Evolutionary conservation across 441 rosid species (phyloP).

Genomic region (California macrophylla): DNA sequence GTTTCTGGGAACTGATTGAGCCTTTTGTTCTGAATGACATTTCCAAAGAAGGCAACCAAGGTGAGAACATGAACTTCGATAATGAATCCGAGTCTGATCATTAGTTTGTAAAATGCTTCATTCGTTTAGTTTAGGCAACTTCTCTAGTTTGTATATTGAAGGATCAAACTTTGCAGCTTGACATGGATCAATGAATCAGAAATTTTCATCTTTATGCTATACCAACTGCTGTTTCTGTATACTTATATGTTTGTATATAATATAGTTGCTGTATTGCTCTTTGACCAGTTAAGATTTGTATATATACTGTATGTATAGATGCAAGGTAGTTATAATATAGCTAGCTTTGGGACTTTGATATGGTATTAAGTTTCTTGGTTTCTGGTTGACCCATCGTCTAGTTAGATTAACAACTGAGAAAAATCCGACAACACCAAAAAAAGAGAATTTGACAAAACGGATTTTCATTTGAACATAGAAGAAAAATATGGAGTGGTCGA

Average conservation of each 20-base stretch:
- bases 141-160: conserved; percentile 7
- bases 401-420: too few relatives aligned
- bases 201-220: background rate
- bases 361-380: background rate
- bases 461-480: too few relatives aligned
- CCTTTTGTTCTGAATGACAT: conserved; percentile 45
- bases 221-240: background rate
- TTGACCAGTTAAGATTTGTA: background rate
- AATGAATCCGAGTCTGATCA: conserved; percentile 35
- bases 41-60: conserved; percentile 23
- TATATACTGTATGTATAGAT: background rate
- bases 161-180: background rate
- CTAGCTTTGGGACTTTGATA: background rate
- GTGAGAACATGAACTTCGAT: conserved; percentile 28
- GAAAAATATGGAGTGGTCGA: too few relatives aligned
- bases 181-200: background rate
- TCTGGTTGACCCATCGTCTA: too few relatives aligned
- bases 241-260: background rate
- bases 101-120: background rate
- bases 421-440: too few relatives aligned
- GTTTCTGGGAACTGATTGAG: conserved; percentile 62
- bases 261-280: background rate
- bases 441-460: too few relatives aligned
- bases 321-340: background rate
- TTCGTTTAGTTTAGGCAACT: background rate